These are phyloP conservation scores for Fusarium circinatum DNA, from an alignment of 2,329 filamentous ascomycete species.

Conservation along the genomic window DNA sequence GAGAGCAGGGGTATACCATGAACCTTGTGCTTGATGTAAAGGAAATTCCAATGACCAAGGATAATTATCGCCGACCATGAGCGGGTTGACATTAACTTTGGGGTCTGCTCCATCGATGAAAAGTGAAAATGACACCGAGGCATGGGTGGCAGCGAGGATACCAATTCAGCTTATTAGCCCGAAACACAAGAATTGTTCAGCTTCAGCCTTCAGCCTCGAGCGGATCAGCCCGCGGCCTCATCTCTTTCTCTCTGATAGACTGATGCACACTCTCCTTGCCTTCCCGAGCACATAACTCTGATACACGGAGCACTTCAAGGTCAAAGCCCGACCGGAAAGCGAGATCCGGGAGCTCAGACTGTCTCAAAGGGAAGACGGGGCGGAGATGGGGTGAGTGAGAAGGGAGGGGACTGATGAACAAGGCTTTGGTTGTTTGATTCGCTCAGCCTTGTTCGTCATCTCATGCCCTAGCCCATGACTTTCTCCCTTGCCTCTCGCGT, in stretches of 20 bases:
- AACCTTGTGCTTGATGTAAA: constrained; percentile 28
- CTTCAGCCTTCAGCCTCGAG: constrained; percentile 42
- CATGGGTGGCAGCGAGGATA: constrained; percentile 26
- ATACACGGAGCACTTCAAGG: constrained; percentile 25
- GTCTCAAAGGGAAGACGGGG: constrained; percentile 30
- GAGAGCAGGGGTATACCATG: constrained; percentile 31
- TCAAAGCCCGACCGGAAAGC: constrained; percentile 35
- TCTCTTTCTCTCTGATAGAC: constrained; percentile 1
- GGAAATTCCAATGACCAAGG: constrained; percentile 31
- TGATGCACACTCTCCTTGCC: constrained; percentile 4
- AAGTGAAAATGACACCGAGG: constrained; percentile 25
- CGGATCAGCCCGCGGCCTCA: constrained; percentile 24
- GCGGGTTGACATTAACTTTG: constrained; percentile 24
- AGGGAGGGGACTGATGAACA: constrained; percentile 25
- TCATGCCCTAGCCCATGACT: constrained; percentile 20
- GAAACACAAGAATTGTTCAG: constrained; percentile 30
- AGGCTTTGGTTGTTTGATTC: constrained; percentile 38
- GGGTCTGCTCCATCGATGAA: constrained; percentile 12
- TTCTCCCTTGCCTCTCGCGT: constrained; percentile 30
- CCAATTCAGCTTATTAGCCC: constrained; percentile 32
- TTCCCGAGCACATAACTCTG: constrained; percentile 13
- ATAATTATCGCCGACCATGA: constrained; percentile 28
- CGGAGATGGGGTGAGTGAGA: constrained; percentile 33
- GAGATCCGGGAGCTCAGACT: constrained; percentile 31
- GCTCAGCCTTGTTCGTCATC: constrained; percentile 41